Evolutionary conservation across 805 yeast species (phyloP).

Genomic region (Yamadazyma paraphyllophila): DNA sequence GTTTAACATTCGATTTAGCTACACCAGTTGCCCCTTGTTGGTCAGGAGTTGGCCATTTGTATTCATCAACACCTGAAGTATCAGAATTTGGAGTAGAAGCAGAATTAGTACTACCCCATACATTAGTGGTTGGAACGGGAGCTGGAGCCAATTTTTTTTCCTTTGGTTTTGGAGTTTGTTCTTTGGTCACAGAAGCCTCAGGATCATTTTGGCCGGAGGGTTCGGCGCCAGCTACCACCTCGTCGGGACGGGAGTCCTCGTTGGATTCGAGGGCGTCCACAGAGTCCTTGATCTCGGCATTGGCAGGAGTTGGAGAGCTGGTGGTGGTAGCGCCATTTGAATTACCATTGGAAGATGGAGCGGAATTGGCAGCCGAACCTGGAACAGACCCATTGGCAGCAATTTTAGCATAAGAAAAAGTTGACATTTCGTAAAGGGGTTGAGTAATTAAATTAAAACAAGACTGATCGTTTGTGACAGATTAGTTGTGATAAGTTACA

Average conservation of each 20-base stretch:
- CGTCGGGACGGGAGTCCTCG: slow-evolving; percentile 1
- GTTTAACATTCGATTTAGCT: slow-evolving; percentile 14
- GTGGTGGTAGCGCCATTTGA: slow-evolving; percentile 7
- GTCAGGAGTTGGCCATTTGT: slow-evolving; percentile 46
- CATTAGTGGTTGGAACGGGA: slow-evolving; percentile 44
- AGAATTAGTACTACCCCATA: slow-evolving; percentile 31
- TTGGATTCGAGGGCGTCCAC: slow-evolving; percentile 1
- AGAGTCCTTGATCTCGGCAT: background rate
- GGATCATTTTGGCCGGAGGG: slow-evolving; percentile 1
- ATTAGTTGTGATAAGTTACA: too few relatives aligned
- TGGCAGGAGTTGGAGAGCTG: slow-evolving; percentile 2
- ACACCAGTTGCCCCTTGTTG: slow-evolving; percentile 14
- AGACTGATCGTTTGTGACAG: too few relatives aligned
- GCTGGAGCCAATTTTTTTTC: slow-evolving; percentile 39
- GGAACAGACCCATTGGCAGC: slow-evolving; percentile 35
- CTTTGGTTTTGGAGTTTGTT: slow-evolving; percentile 20
- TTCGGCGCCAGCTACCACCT: slow-evolving; percentile 6
- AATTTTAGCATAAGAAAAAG: slow-evolving; percentile 41
- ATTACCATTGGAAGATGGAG: slow-evolving; percentile 9
- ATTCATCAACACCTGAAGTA: slow-evolving; percentile 33
- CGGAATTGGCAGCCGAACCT: slow-evolving; percentile 9
- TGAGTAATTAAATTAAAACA: background rate
- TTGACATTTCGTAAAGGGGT: slow-evolving; percentile 8
- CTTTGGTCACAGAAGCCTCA: slow-evolving; percentile 7
- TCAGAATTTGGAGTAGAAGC: slow-evolving; percentile 2